A percentile compares a stretch with the other conserved stretches of the same genome.
phyloP scores from a whole-genome alignment of 139 green algal genomes.

The Coccomyxa sp. region DNA sequence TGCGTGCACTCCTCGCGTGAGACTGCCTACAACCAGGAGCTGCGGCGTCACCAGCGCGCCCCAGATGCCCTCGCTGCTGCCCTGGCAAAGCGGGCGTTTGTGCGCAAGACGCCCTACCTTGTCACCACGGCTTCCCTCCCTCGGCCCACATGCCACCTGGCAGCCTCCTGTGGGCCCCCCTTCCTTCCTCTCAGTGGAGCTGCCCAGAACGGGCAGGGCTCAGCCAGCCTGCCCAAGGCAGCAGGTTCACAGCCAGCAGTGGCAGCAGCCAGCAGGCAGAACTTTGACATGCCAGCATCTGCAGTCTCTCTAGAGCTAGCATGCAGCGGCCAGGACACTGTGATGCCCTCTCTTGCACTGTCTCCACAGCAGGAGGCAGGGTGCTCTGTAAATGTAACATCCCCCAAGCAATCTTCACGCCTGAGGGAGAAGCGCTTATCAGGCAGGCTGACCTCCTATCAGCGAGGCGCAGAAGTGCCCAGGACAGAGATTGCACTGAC shows the following conservation, averaged over 20 bases:
- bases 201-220: constrained; percentile 4
- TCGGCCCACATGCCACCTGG: not conserved
- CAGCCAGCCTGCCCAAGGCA: not conserved
- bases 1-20: constrained; percentile 12
- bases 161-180: not conserved
- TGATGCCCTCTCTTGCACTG: too few relatives aligned
- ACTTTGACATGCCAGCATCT: too few relatives aligned
- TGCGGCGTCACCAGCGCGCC: constrained; percentile 38
- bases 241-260: constrained; percentile 7
- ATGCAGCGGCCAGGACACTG: too few relatives aligned
- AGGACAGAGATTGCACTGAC: too few relatives aligned
- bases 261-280: too few relatives aligned
- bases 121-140: not conserved
- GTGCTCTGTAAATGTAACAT: too few relatives aligned
- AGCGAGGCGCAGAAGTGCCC: too few relatives aligned
- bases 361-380: too few relatives aligned
- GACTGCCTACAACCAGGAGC: constrained; percentile 29
- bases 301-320: too few relatives aligned
- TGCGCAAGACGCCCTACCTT: constrained; percentile 48
- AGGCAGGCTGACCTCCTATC: too few relatives aligned
- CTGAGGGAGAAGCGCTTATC: too few relatives aligned
- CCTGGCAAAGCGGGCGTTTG: constrained; percentile 51
- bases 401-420: too few relatives aligned
- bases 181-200: not conserved
- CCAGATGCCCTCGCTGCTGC: constrained; percentile 54